These are phyloP conservation scores for Purpureocillium takamizusanense DNA, from an alignment of 2,329 filamentous ascomycete species.

Conservation along the genomic window DNA sequence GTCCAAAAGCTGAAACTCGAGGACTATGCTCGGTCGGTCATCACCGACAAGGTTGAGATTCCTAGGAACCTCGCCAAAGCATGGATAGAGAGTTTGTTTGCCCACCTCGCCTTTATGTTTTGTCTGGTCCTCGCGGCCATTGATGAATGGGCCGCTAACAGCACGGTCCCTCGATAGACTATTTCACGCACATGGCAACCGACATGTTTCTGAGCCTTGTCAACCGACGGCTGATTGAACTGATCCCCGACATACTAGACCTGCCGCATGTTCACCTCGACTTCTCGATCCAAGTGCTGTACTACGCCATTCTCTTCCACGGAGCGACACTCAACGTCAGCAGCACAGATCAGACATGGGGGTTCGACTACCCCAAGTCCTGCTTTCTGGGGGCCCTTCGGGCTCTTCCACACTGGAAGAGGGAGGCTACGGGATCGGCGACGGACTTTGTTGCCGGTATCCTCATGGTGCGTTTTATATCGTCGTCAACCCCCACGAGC, in stretches of 20 bases:
- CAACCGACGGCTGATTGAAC: constrained; percentile 16
- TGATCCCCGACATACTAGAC: constrained; percentile 19
- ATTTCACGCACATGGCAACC: constrained; percentile 17
- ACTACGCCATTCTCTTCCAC: constrained; percentile 19
- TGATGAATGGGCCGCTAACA: too few relatives aligned
- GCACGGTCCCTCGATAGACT: constrained; percentile 9
- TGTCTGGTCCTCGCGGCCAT: too few relatives aligned
- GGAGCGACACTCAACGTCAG: constrained; percentile 14
- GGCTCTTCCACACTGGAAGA: constrained; percentile 18
- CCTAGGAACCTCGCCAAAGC: constrained; percentile 16
- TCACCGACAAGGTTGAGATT: constrained; percentile 15
- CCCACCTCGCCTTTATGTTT: too few relatives aligned
- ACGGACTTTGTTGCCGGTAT: constrained; percentile 20
- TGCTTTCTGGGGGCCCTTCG: constrained; percentile 19
- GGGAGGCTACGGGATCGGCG: constrained; percentile 19
- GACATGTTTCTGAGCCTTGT: constrained; percentile 19
- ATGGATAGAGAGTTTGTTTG: constrained; percentile 16
- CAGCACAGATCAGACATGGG: constrained; percentile 7
- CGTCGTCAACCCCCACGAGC: too few relatives aligned
- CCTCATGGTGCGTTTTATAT: constrained; percentile 12
- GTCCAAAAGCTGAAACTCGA: constrained; percentile 16
- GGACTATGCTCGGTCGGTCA: constrained; percentile 9
- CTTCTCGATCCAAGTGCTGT: constrained; percentile 18
- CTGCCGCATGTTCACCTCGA: constrained; percentile 19
- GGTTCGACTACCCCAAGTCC: constrained; percentile 12